Conservation (phyloP, 257 asterid species). For the Solanum bulbocastanum region DNA sequence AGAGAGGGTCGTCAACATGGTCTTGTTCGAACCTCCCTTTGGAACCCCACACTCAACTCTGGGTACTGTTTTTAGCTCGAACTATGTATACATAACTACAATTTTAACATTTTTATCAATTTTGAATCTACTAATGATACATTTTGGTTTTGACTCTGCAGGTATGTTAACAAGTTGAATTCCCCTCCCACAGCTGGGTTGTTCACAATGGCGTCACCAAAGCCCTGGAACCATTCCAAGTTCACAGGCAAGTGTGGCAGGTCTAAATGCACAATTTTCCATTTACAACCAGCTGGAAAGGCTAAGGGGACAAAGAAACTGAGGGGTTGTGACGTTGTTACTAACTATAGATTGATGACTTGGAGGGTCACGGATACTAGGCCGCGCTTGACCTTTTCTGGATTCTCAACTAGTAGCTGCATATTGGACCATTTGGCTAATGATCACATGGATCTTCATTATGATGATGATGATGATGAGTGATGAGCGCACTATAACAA, state of each 20-base stretch:
- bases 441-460: not conserved
- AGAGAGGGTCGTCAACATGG: conserved; percentile 39
- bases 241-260: conserved; percentile 67
- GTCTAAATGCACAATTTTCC: conserved; percentile 41
- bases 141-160: not conserved
- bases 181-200: conserved; percentile 48
- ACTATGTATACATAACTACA: not conserved
- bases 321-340: conserved; percentile 9
- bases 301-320: conserved; percentile 43
- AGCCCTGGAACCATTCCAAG: conserved; percentile 84
- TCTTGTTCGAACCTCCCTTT: conserved; percentile 40
- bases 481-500: not conserved
- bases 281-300: conserved; percentile 36
- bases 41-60: conserved; percentile 14
- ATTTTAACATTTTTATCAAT: not conserved
- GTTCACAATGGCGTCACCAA: conserved; percentile 41
- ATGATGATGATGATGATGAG: not conserved
- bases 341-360: conserved; percentile 24
- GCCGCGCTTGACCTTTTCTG: conserved; percentile 25
- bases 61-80: conserved; percentile 8
- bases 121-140: not conserved
- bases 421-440: conserved; percentile 45
- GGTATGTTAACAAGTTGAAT: not conserved
- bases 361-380: conserved; percentile 44
- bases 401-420: conserved; percentile 43